phyloP scores from a whole-genome alignment of 805 yeast genomes.

The Hanseniaspora lindneri region DNA sequence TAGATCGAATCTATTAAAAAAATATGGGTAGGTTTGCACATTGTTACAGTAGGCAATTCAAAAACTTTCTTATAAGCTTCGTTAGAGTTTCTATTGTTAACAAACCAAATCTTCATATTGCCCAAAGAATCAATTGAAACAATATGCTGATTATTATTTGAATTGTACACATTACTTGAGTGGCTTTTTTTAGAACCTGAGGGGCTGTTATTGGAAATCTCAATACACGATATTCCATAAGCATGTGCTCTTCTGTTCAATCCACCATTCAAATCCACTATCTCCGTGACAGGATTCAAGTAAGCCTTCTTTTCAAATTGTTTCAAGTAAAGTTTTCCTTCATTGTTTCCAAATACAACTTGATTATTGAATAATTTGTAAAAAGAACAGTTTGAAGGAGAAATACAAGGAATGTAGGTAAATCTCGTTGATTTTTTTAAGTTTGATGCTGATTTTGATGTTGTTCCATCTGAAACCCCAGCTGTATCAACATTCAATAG shows the following conservation, averaged over 20 bases:
- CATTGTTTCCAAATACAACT: slow-evolving; percentile 30
- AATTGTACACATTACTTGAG: slow-evolving; percentile 21
- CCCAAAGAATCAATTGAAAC: slow-evolving; percentile 7
- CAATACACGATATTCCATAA: slow-evolving; percentile 27
- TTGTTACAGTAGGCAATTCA: background rate
- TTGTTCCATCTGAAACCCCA: slow-evolving; percentile 6
- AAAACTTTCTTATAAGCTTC: slow-evolving; percentile 6
- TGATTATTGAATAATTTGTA: slow-evolving; percentile 28
- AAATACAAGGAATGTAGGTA: slow-evolving; percentile 30
- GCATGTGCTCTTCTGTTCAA: slow-evolving; percentile 20
- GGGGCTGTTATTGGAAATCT: slow-evolving; percentile 16
- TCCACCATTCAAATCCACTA: background rate
- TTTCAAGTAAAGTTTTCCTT: slow-evolving; percentile 29
- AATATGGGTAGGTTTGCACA: background rate
- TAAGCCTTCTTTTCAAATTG: slow-evolving; percentile 28
- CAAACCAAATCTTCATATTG: slow-evolving; percentile 11
- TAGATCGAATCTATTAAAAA: slow-evolving; percentile 4
- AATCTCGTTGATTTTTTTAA: slow-evolving; percentile 23
- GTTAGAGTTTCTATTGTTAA: slow-evolving; percentile 9
- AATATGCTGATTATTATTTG: slow-evolving; percentile 16
- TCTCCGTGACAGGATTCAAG: slow-evolving; percentile 26
- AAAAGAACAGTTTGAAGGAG: slow-evolving; percentile 31
- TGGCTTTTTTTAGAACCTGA: slow-evolving; percentile 21
- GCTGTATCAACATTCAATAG: slow-evolving; percentile 25
- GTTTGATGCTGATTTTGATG: background rate